Conservation (phyloP, 371 early-diverging fungal species). For the Quaeritorhiza haematococci region DNA sequence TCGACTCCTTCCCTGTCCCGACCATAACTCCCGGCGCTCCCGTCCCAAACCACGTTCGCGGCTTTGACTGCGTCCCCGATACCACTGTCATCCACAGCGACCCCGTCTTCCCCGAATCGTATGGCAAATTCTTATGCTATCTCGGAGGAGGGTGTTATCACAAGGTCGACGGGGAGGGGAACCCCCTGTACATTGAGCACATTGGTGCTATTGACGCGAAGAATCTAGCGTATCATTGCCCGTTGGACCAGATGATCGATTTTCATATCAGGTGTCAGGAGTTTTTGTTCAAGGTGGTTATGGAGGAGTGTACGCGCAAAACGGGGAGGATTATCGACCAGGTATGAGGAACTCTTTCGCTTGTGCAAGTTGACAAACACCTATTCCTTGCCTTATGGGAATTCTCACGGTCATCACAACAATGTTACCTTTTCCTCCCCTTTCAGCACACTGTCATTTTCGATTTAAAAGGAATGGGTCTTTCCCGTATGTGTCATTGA, state of each 20-base stretch:
- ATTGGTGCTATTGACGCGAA: constrained; percentile 71
- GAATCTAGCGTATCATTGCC: constrained; percentile 58
- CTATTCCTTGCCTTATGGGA: too few relatives aligned
- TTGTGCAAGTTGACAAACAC: too few relatives aligned
- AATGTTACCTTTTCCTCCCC: background rate
- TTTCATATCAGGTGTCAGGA: constrained; percentile 77
- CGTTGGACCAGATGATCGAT: constrained; percentile 59
- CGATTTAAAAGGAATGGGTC: constrained; percentile 75
- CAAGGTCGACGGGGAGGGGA: constrained; percentile 74
- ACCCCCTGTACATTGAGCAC: constrained; percentile 77
- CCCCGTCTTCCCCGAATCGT: constrained; percentile 51
- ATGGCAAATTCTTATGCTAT: constrained; percentile 63
- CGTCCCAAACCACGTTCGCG: constrained; percentile 68
- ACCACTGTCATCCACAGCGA: constrained; percentile 25
- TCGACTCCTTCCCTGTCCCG: constrained; percentile 62
- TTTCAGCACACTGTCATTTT: constrained; percentile 70
- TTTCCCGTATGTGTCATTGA: too few relatives aligned
- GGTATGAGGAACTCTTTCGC: background rate
- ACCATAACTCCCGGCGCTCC: constrained; percentile 58
- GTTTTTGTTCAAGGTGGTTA: constrained; percentile 62
- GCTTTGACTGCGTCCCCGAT: constrained; percentile 61
- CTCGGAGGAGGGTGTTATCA: constrained; percentile 80
- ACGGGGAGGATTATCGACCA: constrained; percentile 63
- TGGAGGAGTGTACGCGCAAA: constrained; percentile 64
- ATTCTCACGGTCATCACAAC: background rate